Base-by-base conservation (phyloP, 495 filamentous ascomycete genomes). In the Aspergillus bridgeri region DNA sequence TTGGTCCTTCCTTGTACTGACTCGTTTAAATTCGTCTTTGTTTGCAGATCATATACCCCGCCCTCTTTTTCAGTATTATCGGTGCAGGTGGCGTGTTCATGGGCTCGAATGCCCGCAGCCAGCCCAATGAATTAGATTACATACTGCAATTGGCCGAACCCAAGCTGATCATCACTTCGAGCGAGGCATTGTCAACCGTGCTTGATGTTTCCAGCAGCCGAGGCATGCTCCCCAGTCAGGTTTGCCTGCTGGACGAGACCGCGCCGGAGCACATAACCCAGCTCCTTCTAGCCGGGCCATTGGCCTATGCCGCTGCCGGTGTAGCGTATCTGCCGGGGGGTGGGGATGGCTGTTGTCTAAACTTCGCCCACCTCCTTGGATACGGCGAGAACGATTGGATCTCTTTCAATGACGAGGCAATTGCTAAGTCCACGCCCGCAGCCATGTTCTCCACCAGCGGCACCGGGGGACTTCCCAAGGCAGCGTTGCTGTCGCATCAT, bases 391-490 rank as follows among this genome's bases (percentile, higher is more conserved):
- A 65, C 15, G 75, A 82, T 65, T 83, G 82, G 81, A 53, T 79
- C 45, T 70, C 69, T 15, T 82, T 86, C 60, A 62, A 79, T n/a
- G 70, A 79, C 57, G 71, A 75, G 21, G 57, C 54, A 33, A 64
- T 69, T 27, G 74, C 78, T 22, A 75, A 73, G 56, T 68, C 72
- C 38, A 83, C 81, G 2, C 79, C 78, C 3, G 79, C 81, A 3
- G 77, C 78, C 50, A 73, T 81, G 67, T 76, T 82, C 48, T 80
- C 77, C 48, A 83, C 79, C 43, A 84, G 81, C 55, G 81, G 82
- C 5, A 85, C 82, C 0, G 82, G 83, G 22, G 83, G 83, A 2
- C 65, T 86, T 7, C 83, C 83, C 27, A 87, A 84, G 60, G 82
- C 75, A 15, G 83, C 81, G 5, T 70, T 80, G 48, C 67, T 81